A percentile compares a stretch with the other conserved stretches of the same genome.
Conservation (phyloP, 2,329 filamentous ascomycete genomes). For the Didymella lethalis region DNA sequence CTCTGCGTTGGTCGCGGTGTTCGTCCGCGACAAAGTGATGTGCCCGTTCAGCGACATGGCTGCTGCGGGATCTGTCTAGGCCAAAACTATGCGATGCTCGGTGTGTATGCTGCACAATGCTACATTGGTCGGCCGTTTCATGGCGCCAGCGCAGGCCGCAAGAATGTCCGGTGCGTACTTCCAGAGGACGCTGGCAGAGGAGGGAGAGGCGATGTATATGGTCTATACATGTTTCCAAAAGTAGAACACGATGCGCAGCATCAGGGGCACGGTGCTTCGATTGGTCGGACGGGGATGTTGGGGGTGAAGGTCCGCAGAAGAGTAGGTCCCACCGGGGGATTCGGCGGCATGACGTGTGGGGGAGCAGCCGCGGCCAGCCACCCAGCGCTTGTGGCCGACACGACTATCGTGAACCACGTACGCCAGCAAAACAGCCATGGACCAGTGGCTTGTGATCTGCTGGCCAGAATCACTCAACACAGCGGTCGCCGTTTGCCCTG, state of each 20-base stretch:
- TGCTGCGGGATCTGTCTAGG: background rate
- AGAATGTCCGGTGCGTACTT: slow-evolving; percentile 28
- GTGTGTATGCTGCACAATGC: slow-evolving; percentile 24
- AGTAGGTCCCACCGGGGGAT: background rate
- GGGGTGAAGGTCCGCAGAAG: slow-evolving; percentile 7
- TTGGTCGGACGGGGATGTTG: slow-evolving; percentile 4
- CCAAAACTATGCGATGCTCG: slow-evolving; percentile 10
- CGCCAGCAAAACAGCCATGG: slow-evolving; percentile 36
- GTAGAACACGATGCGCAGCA: slow-evolving; percentile 9
- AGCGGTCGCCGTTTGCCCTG: slow-evolving; percentile 4
- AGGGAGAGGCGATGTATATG: slow-evolving; percentile 9
- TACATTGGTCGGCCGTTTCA: slow-evolving; percentile 27
- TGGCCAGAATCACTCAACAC: slow-evolving; percentile 28
- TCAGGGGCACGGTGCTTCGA: slow-evolving; percentile 6
- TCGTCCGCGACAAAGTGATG: slow-evolving; percentile 17
- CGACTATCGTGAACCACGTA: slow-evolving; percentile 1
- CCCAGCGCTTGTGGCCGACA: slow-evolving; percentile 12
- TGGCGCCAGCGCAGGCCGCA: slow-evolving; percentile 31
- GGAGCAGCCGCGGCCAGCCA: slow-evolving; percentile 13
- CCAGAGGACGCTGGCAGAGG: slow-evolving; percentile 19
- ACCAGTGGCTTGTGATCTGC: slow-evolving; percentile 27
- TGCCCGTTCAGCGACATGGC: slow-evolving; percentile 24
- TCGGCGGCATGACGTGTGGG: slow-evolving; percentile 16
- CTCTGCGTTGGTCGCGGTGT: slow-evolving; percentile 33
- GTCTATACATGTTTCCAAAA: slow-evolving; percentile 34